Percentiles rank a stretch among this genome's conserved stretches.
phyloP scores from a whole-genome alignment of 2,329 filamentous ascomycete species.

The Talaromyces sp. region DNA sequence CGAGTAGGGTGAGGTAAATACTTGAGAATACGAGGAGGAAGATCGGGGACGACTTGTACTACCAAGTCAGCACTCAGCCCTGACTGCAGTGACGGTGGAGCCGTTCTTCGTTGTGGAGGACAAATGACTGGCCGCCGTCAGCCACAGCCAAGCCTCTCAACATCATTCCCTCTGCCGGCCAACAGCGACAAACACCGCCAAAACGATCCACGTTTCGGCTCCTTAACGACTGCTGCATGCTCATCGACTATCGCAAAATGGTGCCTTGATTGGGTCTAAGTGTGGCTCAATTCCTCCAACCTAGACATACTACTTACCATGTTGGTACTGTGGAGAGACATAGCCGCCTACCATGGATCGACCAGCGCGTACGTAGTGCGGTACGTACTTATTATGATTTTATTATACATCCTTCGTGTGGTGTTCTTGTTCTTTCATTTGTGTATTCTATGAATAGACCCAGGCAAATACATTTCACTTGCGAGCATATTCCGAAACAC shows the following conservation, averaged over 20 bases:
- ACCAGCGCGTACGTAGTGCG: background rate
- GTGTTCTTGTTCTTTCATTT: too few species aligned
- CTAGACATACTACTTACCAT: too few species aligned
- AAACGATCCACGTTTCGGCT: background rate
- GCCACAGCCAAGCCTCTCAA: background rate
- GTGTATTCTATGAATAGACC: background rate
- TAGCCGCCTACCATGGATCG: background rate
- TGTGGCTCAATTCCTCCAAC: background rate
- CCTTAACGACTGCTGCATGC: too few species aligned
- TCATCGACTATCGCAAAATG: background rate
- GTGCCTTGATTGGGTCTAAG: background rate
- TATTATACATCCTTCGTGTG: too few species aligned
- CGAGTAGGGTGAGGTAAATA: background rate
- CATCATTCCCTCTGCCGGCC: background rate
- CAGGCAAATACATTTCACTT: background rate
- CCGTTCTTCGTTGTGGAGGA: background rate
- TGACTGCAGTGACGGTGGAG: background rate
- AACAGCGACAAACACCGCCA: background rate
- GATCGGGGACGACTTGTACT: too few species aligned
- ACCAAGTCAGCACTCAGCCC: background rate
- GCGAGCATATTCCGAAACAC: background rate
- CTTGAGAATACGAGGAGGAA: background rate
- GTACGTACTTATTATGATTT: background rate
- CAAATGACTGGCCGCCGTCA: background rate
- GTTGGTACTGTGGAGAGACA: too few species aligned